Evolutionary conservation across 73 alveolate species (phyloP), one percentile per base, ranked within the genome.

Genomic region (Tetrahymena malaccensis): DNA sequence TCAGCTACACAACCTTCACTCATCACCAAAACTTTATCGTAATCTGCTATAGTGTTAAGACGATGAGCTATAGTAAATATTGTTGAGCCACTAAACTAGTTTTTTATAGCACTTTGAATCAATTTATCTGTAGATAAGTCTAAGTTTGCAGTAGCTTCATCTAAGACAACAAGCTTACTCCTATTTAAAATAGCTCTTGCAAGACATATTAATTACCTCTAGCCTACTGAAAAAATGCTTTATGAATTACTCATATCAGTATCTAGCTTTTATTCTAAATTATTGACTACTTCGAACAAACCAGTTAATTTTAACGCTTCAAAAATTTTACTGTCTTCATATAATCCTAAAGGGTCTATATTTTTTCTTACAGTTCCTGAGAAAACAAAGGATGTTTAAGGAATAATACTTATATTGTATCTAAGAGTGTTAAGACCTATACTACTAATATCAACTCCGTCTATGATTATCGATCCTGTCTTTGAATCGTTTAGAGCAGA

Each of bases 161-260:
- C 99, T 94, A 99, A 97, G 44, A 99, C 89, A 21, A 99, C 98
- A 11, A 99, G 96, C 94, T 98, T 97, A 95, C 96, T 98, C 93
- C 96, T 98, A 50, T 98, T 96, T 70, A 99, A 96, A 58, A 99
- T 96, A 43, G 98, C 98, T 94, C 99, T 96, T 1, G 99, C 98
- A 83, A 99, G 96, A 96, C 99, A 99, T 34, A 99, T 96, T 35
- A 99, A 97, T 96, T 98, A 98, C 95, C 97, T 98, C 95, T 98
- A 98, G 33, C 99, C 99, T 43, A 98, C 98, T 15, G 99, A 98
- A 84, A 98, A 97, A 27, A 94, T 55, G 21, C 94, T 40, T 34
- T 95, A 93, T 43, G 84, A 83, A 25, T 89, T 93, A 50, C 58
- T 22, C 35, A 93, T 56, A 56, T 95, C 97, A 33, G 96, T 94